Evolutionary conservation across 371 early-diverging fungal genomes (phyloP).

Genomic region (Umbelopsis sp.): DNA sequence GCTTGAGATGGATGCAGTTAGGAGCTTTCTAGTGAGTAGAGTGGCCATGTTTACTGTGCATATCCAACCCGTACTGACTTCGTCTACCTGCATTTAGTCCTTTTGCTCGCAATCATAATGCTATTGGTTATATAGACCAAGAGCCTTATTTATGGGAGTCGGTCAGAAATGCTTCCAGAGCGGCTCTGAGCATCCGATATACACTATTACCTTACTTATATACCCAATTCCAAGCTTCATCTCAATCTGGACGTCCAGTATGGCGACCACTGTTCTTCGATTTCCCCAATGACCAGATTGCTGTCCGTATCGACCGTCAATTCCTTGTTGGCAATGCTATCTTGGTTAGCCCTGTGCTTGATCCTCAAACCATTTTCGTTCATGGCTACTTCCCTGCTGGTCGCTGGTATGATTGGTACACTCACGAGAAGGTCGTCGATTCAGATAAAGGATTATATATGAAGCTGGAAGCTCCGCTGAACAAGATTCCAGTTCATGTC

Average conservation of each 20-base stretch:
- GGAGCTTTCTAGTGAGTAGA: conserved; percentile 20
- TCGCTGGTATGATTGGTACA: conserved; percentile 19
- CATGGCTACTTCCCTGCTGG: conserved; percentile 41
- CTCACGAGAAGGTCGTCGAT: conserved; percentile 1
- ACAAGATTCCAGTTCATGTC: conserved; percentile 1
- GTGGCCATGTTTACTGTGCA: neutral
- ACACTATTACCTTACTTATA: conserved; percentile 68
- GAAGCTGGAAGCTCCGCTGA: neutral
- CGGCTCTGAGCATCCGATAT: conserved; percentile 61
- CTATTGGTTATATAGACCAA: conserved; percentile 45
- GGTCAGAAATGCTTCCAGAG: conserved; percentile 49
- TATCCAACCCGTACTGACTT: neutral
- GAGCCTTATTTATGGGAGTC: conserved; percentile 61
- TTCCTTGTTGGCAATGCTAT: conserved; percentile 62
- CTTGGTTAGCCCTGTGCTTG: conserved; percentile 60
- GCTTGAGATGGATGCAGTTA: conserved; percentile 63
- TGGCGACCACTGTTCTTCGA: conserved; percentile 62
- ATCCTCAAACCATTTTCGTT: conserved; percentile 39
- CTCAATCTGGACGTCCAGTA: conserved; percentile 49
- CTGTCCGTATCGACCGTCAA: conserved; percentile 28
- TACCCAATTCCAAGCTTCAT: conserved; percentile 57
- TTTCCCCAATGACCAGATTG: conserved; percentile 26
- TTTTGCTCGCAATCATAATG: conserved; percentile 61
- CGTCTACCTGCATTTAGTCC: neutral
- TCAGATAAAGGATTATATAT: neutral